phyloP scores from a whole-genome alignment of 805 yeast genomes.

The Barnettozyma sp. region DNA sequence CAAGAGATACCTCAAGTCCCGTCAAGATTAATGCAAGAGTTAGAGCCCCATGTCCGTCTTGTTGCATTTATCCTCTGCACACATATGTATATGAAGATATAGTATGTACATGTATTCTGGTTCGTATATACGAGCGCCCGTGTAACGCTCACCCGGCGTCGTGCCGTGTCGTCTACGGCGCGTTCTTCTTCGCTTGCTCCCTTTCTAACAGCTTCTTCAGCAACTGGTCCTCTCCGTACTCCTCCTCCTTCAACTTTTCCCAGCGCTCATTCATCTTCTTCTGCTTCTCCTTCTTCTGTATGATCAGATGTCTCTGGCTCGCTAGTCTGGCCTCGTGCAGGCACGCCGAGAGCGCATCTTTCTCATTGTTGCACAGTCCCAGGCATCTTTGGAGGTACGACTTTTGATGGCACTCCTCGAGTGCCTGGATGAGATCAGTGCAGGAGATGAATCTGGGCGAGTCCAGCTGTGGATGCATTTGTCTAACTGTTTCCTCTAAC shows the following conservation, averaged over 20 bases:
- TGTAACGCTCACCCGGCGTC: too few relatives aligned
- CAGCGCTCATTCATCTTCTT: constrained; percentile 48
- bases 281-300: constrained; percentile 49
- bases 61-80: too few relatives aligned
- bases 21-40: constrained; percentile 66
- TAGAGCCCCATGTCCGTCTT: neutral
- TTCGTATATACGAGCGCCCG: neutral
- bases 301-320: constrained; percentile 47
- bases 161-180: too few relatives aligned
- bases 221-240: constrained; percentile 68
- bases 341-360: constrained; percentile 72
- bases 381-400: constrained; percentile 62
- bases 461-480: constrained; percentile 50
- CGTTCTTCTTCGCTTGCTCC: constrained; percentile 33
- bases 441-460: constrained; percentile 53
- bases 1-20: constrained; percentile 81
- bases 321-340: constrained; percentile 68
- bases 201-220: constrained; percentile 58
- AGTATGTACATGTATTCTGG: constrained; percentile 6
- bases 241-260: constrained; percentile 65
- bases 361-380: constrained; percentile 81
- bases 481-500: neutral
- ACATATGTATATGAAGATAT: constrained; percentile 6
- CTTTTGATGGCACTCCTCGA: constrained; percentile 79
- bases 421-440: constrained; percentile 72